These are phyloP conservation scores for Alternaria hordeiaustralica DNA, from an alignment of 2,329 filamentous ascomycete genomes.

Conservation along the genomic window DNA sequence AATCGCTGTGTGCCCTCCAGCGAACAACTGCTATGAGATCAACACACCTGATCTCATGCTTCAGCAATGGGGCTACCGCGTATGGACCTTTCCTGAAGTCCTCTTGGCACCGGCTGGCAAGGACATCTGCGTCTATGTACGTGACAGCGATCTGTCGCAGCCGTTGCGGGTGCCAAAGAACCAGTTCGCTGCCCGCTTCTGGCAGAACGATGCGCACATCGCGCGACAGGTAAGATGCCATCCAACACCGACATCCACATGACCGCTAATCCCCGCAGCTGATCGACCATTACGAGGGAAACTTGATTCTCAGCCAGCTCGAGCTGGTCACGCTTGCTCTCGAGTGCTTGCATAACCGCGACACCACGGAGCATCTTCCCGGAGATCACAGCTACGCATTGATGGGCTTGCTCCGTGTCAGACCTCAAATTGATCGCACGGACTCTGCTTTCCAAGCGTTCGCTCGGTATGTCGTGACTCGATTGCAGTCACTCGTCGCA, in stretches of 20 bases:
- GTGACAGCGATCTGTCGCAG: conserved; percentile 28
- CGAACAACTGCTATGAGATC: conserved; percentile 23
- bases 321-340: conserved; percentile 53
- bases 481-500: neutral
- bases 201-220: conserved; percentile 47
- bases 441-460: conserved; percentile 58
- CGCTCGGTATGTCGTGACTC: conserved; percentile 36
- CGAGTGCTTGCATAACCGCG: conserved; percentile 50
- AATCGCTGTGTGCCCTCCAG: conserved; percentile 49
- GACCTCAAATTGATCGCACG: conserved; percentile 47
- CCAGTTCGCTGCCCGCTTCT: conserved; percentile 51
- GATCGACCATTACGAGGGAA: conserved; percentile 56
- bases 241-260: neutral
- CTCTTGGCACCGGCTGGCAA: conserved; percentile 42
- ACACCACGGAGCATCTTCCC: conserved; percentile 45
- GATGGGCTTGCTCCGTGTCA: conserved; percentile 54
- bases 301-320: conserved; percentile 49
- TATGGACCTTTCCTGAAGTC: conserved; percentile 58
- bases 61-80: conserved; percentile 52
- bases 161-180: conserved; percentile 46
- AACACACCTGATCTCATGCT: conserved; percentile 42
- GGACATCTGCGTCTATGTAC: conserved; percentile 44
- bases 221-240: conserved; percentile 34
- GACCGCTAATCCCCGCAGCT: conserved; percentile 37
- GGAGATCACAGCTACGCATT: conserved; percentile 56